Evolutionary conservation across 805 yeast genomes (phyloP).

Genomic region (Ogataea siamensis): DNA sequence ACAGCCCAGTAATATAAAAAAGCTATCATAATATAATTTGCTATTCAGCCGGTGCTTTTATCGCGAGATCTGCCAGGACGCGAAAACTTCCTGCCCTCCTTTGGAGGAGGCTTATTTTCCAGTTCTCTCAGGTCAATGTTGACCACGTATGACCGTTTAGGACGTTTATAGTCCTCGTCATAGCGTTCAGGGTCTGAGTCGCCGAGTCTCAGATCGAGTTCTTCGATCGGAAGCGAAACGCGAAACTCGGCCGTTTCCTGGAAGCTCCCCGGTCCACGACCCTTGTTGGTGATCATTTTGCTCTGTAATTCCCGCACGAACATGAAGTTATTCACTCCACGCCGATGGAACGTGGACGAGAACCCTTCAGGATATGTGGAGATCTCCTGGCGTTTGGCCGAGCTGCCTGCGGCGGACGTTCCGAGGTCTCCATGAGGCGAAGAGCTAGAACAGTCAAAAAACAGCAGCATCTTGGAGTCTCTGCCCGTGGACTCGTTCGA

Average conservation of each 20-base stretch:
- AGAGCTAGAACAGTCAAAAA: slow-evolving; percentile 28
- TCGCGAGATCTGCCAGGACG: slow-evolving; percentile 9
- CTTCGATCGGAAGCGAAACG: slow-evolving; percentile 39
- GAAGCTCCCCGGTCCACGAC: slow-evolving; percentile 26
- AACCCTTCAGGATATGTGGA: slow-evolving; percentile 47
- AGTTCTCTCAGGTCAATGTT: slow-evolving; percentile 42
- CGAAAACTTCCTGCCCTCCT: slow-evolving; percentile 9
- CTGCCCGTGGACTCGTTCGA: slow-evolving; percentile 29
- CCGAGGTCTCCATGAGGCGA: slow-evolving; percentile 22
- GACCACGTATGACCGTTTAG: slow-evolving; percentile 40
- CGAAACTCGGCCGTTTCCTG: slow-evolving; percentile 42
- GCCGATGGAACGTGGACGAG: slow-evolving; percentile 46
- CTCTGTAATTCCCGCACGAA: slow-evolving; percentile 49
- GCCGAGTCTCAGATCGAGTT: slow-evolving; percentile 24
- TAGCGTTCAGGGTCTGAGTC: slow-evolving; percentile 5
- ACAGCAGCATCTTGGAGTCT: slow-evolving; percentile 34
- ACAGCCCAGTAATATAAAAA: neutral
- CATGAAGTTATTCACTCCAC: slow-evolving; percentile 50
- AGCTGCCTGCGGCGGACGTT: neutral
- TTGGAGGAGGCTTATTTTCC: slow-evolving; percentile 32
- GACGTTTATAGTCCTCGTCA: slow-evolving; percentile 24
- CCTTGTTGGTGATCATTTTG: slow-evolving; percentile 41
- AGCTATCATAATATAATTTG: neutral
- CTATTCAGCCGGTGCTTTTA: neutral
- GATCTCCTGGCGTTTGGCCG: slow-evolving; percentile 24